These are phyloP conservation scores for Haplographium delicatum DNA, from an alignment of 495 filamentous ascomycete species.

Conservation along the genomic window DNA sequence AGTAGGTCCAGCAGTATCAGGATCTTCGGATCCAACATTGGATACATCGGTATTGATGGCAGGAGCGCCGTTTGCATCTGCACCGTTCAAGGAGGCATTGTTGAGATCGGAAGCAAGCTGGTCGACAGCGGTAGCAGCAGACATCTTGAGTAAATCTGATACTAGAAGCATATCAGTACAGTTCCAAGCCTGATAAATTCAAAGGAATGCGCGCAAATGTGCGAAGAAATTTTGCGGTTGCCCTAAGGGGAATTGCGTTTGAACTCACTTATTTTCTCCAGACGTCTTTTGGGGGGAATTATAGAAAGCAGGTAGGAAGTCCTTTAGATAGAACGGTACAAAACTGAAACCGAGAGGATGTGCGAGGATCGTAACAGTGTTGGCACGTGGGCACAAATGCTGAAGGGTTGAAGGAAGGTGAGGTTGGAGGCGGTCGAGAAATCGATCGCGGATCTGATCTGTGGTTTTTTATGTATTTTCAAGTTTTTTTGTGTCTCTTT, in stretches of 20 bases:
- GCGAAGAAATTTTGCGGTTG: not conserved
- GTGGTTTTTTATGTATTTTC: conserved; percentile 37
- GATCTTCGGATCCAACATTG: conserved; percentile 45
- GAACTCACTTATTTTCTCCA: conserved; percentile 11
- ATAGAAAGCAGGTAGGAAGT: conserved; percentile 7
- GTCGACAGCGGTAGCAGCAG: conserved; percentile 59
- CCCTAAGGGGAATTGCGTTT: not conserved
- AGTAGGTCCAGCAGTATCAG: conserved; percentile 56
- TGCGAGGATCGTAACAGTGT: conserved; percentile 15
- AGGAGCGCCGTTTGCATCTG: conserved; percentile 55
- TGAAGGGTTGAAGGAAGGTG: conserved; percentile 23
- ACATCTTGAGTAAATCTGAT: conserved; percentile 44
- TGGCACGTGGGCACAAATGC: conserved; percentile 13
- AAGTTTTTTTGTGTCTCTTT: conserved; percentile 52
- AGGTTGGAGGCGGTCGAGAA: conserved; percentile 25
- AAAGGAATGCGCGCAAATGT: not conserved
- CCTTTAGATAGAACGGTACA: conserved; percentile 16
- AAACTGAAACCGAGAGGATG: conserved; percentile 8
- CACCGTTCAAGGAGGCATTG: conserved; percentile 55
- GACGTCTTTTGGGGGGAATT: conserved; percentile 11
- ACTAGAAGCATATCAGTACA: conserved; percentile 15
- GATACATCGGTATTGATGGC: conserved; percentile 62
- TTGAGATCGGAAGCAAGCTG: conserved; percentile 61
- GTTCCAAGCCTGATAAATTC: conserved; percentile 2
- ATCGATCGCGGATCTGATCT: conserved; percentile 23